Conservation (phyloP, 768 basidiomycete species). For the Suillus plorans region DNA sequence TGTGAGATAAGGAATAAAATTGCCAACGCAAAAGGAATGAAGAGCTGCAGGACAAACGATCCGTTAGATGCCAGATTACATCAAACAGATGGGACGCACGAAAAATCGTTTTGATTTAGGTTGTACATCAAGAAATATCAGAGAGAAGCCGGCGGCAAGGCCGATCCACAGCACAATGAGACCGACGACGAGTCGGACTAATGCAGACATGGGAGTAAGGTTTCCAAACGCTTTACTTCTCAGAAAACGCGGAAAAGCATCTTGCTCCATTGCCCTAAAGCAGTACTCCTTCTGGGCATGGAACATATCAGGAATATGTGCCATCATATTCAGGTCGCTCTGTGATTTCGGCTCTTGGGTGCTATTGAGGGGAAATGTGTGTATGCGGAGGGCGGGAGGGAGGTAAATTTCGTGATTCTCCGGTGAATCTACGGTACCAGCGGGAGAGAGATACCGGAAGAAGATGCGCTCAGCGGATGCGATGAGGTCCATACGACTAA, state of each 20-base stretch:
- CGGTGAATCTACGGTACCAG: too few species aligned
- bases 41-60: slow-evolving; percentile 58
- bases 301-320: slow-evolving; percentile 95
- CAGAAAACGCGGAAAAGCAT: slow-evolving; percentile 91
- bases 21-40: slow-evolving; percentile 90
- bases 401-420: too few species aligned
- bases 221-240: slow-evolving; percentile 98
- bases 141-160: slow-evolving; percentile 84
- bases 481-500: too few species aligned
- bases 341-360: slow-evolving; percentile 68
- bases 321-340: slow-evolving; percentile 71
- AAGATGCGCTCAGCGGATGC: too few species aligned
- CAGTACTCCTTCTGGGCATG: slow-evolving; percentile 97
- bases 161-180: slow-evolving; percentile 92
- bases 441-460: too few species aligned
- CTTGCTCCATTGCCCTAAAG: slow-evolving; percentile 94
- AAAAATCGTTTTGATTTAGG: slow-evolving; percentile 93
- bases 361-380: slow-evolving; percentile 79
- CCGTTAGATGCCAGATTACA: not conserved
- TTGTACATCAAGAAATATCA: slow-evolving; percentile 90
- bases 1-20: slow-evolving; percentile 91
- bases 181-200: slow-evolving; percentile 83
- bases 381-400: too few species aligned
- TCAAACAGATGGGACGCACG: slow-evolving; percentile 55
- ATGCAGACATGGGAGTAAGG: slow-evolving; percentile 85